A percentile compares a stretch with the other conserved stretches of the same genome.
phyloP scores from a whole-genome alignment of 257 asterid genomes.

The Salvia splendens region DNA sequence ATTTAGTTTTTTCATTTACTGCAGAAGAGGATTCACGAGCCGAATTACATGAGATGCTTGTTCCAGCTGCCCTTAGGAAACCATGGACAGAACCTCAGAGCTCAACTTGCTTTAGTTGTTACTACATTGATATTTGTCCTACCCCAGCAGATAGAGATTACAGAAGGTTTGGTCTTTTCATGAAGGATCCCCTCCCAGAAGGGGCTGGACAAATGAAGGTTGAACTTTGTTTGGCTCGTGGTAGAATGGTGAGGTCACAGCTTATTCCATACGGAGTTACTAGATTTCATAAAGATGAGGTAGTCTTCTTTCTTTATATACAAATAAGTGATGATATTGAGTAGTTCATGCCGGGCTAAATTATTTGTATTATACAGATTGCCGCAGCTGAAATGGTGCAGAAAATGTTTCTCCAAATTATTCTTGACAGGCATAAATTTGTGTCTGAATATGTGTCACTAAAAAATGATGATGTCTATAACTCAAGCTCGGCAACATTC shows the following conservation, averaged over 20 bases:
- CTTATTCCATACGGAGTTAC: conserved; percentile 71
- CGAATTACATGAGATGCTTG: conserved; percentile 91
- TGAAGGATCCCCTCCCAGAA: conserved; percentile 75
- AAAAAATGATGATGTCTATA: conserved; percentile 42
- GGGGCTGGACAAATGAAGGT: conserved; percentile 84
- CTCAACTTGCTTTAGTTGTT: conserved; percentile 56
- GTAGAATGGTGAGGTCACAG: conserved; percentile 80
- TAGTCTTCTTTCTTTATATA: conserved; percentile 34
- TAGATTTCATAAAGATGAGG: conserved; percentile 66
- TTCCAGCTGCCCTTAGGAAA: conserved; percentile 75
- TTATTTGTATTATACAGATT: conserved; percentile 51
- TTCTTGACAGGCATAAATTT: conserved; percentile 74
- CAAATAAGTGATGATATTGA: conserved; percentile 25
- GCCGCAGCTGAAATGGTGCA: conserved; percentile 77
- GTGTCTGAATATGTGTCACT: conserved; percentile 62
- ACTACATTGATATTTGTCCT: conserved; percentile 65
- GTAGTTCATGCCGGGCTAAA: conserved; percentile 26
- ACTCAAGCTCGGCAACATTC: conserved; percentile 58
- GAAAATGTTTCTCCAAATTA: conserved; percentile 70
- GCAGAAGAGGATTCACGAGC: conserved; percentile 71
- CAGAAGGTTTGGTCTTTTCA: conserved; percentile 72
- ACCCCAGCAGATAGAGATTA: conserved; percentile 77
- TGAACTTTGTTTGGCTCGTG: conserved; percentile 78
- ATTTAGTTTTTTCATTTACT: conserved; percentile 31
- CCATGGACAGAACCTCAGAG: conserved; percentile 57